Evolutionary conservation across 805 yeast genomes (phyloP).

Genomic region (Wickerhamiella domercqiae): DNA sequence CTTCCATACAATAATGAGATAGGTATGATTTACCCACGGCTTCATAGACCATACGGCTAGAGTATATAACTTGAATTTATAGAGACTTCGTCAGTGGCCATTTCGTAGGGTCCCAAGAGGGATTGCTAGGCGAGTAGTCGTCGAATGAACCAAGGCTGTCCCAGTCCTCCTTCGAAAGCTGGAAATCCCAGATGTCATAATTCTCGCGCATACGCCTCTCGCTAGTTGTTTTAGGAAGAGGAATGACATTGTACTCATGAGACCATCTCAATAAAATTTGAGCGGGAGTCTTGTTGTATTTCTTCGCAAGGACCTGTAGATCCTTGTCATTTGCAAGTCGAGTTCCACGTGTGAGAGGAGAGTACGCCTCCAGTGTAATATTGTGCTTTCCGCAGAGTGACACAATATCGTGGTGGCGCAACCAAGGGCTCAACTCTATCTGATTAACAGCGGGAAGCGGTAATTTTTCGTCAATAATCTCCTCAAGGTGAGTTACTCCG

Average conservation of each 20-base stretch:
- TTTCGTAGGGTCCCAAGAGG: constrained; percentile 26
- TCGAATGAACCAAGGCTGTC: constrained; percentile 20
- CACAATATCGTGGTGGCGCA: constrained; percentile 48
- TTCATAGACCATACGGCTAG: too few relatives aligned
- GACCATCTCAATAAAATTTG: constrained; percentile 37
- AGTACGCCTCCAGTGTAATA: constrained; percentile 56
- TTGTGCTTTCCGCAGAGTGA: constrained; percentile 41
- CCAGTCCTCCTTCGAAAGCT: constrained; percentile 20
- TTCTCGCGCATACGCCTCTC: constrained; percentile 41
- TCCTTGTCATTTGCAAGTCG: constrained; percentile 25
- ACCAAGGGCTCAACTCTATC: constrained; percentile 75
- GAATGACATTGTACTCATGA: constrained; percentile 38
- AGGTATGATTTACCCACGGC: too few relatives aligned
- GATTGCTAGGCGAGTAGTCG: constrained; percentile 20
- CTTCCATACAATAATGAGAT: too few relatives aligned
- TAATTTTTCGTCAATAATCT: constrained; percentile 28
- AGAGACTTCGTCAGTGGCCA: constrained; percentile 11
- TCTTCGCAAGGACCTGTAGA: constrained; percentile 24
- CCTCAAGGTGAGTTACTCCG: constrained; percentile 41
- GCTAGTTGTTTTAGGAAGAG: constrained; percentile 59
- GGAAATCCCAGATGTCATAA: constrained; percentile 37
- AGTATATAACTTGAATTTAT: too few relatives aligned
- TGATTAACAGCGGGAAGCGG: constrained; percentile 56
- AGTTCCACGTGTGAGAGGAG: constrained; percentile 63
- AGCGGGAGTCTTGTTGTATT: constrained; percentile 29